Percentiles rank a stretch among this genome's conserved stretches.
phyloP scores from a whole-genome alignment of 305 asterid species.

The Plantago rigida region DNA sequence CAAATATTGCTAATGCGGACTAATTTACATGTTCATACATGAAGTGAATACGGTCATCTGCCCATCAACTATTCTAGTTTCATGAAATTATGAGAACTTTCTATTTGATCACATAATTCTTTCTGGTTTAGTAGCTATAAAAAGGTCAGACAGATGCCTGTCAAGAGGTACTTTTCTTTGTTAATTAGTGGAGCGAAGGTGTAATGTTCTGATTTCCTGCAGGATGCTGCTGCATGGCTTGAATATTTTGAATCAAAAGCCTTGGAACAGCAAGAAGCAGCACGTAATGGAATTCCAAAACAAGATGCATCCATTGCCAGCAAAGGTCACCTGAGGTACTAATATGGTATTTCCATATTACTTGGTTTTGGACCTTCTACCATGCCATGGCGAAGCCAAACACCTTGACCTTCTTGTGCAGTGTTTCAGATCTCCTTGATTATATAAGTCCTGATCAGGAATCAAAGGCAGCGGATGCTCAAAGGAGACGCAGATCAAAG shows the following conservation, averaged over 20 bases:
- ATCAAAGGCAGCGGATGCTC: constrained; percentile 64
- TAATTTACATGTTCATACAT: constrained; percentile 8
- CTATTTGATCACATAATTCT: not conserved
- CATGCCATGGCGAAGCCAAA: constrained; percentile 30
- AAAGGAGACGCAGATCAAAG: constrained; percentile 82
- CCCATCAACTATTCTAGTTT: constrained; percentile 4
- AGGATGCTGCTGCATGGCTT: constrained; percentile 99
- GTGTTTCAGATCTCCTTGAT: constrained; percentile 98
- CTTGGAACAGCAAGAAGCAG: constrained; percentile 98
- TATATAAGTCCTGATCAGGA: constrained; percentile 82
- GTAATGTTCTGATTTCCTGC: constrained; percentile 29
- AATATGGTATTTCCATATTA: constrained; percentile 40
- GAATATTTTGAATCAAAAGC: constrained; percentile 99
- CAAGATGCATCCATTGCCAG: constrained; percentile 97
- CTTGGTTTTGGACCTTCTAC: constrained; percentile 32
- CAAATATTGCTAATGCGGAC: not conserved
- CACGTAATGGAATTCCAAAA: constrained; percentile 90
- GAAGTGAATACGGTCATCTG: not conserved
- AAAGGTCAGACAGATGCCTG: constrained; percentile 6
- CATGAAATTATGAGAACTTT: not conserved
- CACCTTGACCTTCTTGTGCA: constrained; percentile 38
- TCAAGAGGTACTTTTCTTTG: constrained; percentile 14
- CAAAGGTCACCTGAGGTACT: constrained; percentile 99
- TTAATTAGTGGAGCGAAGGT: not conserved
- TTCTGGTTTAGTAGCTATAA: too few relatives aligned